Conservation (phyloP, 2,329 filamentous ascomycete species). For the Exophiala sp. region DNA sequence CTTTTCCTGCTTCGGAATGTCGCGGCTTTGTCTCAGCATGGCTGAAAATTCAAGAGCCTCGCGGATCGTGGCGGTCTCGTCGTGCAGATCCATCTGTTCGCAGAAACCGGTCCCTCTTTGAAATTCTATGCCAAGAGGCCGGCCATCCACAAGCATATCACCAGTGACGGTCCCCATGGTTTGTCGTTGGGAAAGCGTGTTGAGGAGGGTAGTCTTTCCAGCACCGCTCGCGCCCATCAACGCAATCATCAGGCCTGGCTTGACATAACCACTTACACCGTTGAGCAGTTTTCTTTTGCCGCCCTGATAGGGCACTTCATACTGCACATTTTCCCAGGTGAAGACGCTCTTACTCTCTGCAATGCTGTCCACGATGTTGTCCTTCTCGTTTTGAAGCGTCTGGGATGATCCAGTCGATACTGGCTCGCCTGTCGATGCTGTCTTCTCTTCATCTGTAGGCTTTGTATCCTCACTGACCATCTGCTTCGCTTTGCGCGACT, state of each 20-base stretch:
- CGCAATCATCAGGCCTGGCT: slow-evolving; percentile 75
- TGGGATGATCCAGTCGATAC: slow-evolving; percentile 32
- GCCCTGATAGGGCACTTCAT: slow-evolving; percentile 67
- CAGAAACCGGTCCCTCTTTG: slow-evolving; percentile 69
- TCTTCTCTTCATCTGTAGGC: slow-evolving; percentile 58
- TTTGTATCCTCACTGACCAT: slow-evolving; percentile 44
- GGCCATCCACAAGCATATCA: slow-evolving; percentile 69
- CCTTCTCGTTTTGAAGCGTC: slow-evolving; percentile 35
- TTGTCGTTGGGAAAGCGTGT: slow-evolving; percentile 72
- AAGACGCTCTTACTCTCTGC: slow-evolving; percentile 62
- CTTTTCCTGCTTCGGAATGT: slow-evolving; percentile 57
- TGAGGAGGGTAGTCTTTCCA: slow-evolving; percentile 79
- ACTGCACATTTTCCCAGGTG: slow-evolving; percentile 68
- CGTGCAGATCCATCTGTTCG: slow-evolving; percentile 69
- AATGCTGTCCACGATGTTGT: slow-evolving; percentile 46
- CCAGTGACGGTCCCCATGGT: slow-evolving; percentile 62
- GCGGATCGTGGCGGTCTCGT: slow-evolving; percentile 63
- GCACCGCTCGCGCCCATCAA: slow-evolving; percentile 79
- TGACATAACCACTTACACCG: slow-evolving; percentile 71
- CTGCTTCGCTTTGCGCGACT: slow-evolving; percentile 59
- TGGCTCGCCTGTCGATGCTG: slow-evolving; percentile 28
- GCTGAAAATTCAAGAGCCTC: slow-evolving; percentile 69
- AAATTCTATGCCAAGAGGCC: slow-evolving; percentile 59
- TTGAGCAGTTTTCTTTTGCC: slow-evolving; percentile 62
- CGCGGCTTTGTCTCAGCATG: slow-evolving; percentile 58